Evolutionary conservation across 495 filamentous ascomycete species (phyloP), one percentile per base, ranked within the genome.

Genomic region (Tuber melanosporum): DNA sequence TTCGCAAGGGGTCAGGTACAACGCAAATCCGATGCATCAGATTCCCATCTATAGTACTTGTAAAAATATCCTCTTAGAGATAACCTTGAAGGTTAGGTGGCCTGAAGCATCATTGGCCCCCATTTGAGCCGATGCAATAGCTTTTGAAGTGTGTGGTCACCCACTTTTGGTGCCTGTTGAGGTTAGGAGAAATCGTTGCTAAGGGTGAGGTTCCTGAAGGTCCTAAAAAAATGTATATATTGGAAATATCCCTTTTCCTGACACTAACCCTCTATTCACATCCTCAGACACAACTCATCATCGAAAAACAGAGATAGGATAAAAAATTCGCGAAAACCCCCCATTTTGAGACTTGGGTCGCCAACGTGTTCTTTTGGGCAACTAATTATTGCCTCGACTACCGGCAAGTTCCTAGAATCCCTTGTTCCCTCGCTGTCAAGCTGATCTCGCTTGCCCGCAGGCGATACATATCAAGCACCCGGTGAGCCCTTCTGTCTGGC

Each of bases 391-490:
- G 4, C 57, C 26, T 66, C 57, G 26, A 36, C 57, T 15, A 36
- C 57, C 26, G 57, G 57, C 57, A 66, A 66, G 57, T 66, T 66
- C 57, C 57, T 66, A 36, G 57, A 66, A 36, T 36, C 57, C 57
- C 57, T 36, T 32, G 14, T 36, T 66, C 26, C 26, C 32, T 66
- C 26, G 57, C 14, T 66, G 57, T 66, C 26, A 66, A 66, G 57
- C 1, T 66, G 57, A 66, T 66, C 57, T 66, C 57, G 57, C 57
- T 66, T 66, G 57, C 57, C 57, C 57, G 57, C 57, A 66, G 57
- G 15, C 57, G 26, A 66, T 66, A 66, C 57, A 36, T 36, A 66
- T 66, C 57, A 36, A 36, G 26, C 12, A 66, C 17, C 57, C 32
- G 57, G 14, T 6, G 57, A 36, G 57, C 32, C 57, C 57, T 15